A percentile compares a stretch with the other conserved stretches of the same genome.
These are phyloP conservation scores for Dactylonectria macrodidyma DNA, from an alignment of 2,329 filamentous ascomycete genomes.

Conservation along the genomic window DNA sequence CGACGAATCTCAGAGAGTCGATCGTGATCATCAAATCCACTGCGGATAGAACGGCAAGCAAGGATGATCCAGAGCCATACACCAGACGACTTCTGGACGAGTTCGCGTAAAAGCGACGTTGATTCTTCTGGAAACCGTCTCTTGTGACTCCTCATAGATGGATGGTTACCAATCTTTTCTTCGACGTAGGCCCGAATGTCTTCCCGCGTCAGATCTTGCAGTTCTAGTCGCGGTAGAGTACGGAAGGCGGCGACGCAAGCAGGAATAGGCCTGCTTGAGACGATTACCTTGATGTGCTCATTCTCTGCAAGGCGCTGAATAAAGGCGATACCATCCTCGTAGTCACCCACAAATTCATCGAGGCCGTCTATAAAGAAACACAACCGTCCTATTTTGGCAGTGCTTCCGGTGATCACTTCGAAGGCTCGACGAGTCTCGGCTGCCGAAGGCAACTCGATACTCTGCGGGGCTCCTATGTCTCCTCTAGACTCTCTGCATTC, in stretches of 20 bases:
- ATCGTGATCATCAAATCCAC: conserved; percentile 15
- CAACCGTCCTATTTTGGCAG: not conserved
- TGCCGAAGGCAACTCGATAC: not conserved
- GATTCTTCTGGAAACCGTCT: not conserved
- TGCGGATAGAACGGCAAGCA: conserved; percentile 12
- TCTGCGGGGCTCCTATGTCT: too few species aligned
- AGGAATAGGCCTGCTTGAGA: conserved; percentile 17
- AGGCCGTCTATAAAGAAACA: conserved; percentile 32
- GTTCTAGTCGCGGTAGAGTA: not conserved
- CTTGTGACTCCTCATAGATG: not conserved
- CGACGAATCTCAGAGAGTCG: not conserved
- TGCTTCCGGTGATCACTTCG: not conserved
- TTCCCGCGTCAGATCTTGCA: conserved; percentile 10
- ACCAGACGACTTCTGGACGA: conserved; percentile 14
- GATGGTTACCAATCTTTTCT: not conserved
- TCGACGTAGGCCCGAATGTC: conserved; percentile 18
- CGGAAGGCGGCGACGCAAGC: conserved; percentile 4
- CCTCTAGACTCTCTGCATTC: too few species aligned
- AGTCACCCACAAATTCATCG: conserved; percentile 13
- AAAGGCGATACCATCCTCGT: not conserved
- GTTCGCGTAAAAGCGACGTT: not conserved
- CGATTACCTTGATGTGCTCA: conserved; percentile 3
- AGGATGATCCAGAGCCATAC: conserved; percentile 28
- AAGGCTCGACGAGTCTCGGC: not conserved
- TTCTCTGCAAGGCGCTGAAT: not conserved